Evolutionary conservation across 2,329 filamentous ascomycete species (phyloP), one percentile per base, ranked within the genome.

Genomic region (Nectriaceae sp.): DNA sequence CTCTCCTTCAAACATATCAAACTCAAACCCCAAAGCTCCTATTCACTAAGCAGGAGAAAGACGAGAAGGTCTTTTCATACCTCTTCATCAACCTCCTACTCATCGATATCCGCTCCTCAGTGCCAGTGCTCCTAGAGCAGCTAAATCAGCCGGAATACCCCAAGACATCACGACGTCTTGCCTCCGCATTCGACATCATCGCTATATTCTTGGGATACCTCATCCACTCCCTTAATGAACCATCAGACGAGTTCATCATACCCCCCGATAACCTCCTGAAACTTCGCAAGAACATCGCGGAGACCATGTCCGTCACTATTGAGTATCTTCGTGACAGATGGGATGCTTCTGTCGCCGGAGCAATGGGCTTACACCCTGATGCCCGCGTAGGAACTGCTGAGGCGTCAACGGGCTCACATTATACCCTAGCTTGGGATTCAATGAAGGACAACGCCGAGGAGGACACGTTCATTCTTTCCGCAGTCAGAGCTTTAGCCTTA

Each of bases 291-390:
- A 72, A 77, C 45, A 76, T 88, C 42, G 75, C 78, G 1, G 85
- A 89, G 59, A 83, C 84, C 3, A 75, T 88, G 61, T 82, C 82
- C 0, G 66, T 84, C 2, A 77, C 79, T 0, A 76, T 85, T 50
- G 85, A 88, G 66, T 85, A 84, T 62, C 73, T 89, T 2, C 78
- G 84, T 35, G 86, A 89, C 60, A 72, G 85, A n/a, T 88, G 83
- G 82, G 85, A 89, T 60, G 82, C 81, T 4, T 79, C 80, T 2
- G 71, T 81, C n/a, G 79, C 83, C 3, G 84, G 83, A 11, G 79
- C 80, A 5, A 75, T 79, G 63, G 83, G 83, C 3, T 63, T 87
- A 5, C 80, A 87, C 58, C 79, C 78, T 1, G 76, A 79, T 10
- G 80, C 82, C 4, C 76, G 82, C 26, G 52, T 61, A 2, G 70